These are phyloP conservation scores for Geum urbanum DNA, from an alignment of 306 rosid species.

Conservation along the genomic window DNA sequence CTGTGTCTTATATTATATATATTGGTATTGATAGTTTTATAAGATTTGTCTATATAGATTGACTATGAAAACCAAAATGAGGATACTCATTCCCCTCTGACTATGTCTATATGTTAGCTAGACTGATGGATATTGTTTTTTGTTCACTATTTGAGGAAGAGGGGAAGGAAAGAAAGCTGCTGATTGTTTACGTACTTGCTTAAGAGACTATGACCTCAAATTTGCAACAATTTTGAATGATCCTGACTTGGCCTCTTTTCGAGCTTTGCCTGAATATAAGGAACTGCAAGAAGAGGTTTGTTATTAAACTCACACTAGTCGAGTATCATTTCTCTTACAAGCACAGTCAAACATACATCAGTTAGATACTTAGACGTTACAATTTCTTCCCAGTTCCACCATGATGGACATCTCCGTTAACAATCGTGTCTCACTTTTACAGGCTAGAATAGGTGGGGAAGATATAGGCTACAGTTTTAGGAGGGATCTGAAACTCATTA, in stretches of 20 bases:
- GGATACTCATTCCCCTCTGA: background rate
- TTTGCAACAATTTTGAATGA: conserved; percentile 92
- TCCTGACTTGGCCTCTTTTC: conserved; percentile 94
- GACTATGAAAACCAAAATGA: background rate
- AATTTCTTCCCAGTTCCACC: background rate
- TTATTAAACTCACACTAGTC: conserved; percentile 14
- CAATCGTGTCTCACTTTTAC: conserved; percentile 24
- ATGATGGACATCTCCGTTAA: conserved; percentile 4
- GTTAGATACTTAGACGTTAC: background rate
- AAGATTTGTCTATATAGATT: background rate
- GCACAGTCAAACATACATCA: background rate
- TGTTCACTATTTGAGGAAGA: conserved; percentile 52
- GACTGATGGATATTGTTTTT: conserved; percentile 33
- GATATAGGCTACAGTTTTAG: conserved; percentile 90
- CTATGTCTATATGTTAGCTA: background rate
- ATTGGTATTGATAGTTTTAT: background rate
- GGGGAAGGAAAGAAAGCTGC: conserved; percentile 97
- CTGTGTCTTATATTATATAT: background rate
- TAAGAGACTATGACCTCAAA: conserved; percentile 84
- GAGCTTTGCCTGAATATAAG: conserved; percentile 91
- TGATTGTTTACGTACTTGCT: conserved; percentile 77
- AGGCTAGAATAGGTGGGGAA: conserved; percentile 96
- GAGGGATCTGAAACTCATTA: conserved; percentile 95
- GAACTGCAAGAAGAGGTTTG: conserved; percentile 92
- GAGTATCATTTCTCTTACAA: background rate